Conservation (phyloP, 2,329 filamentous ascomycete genomes). For the Trichoderma hamatum region DNA sequence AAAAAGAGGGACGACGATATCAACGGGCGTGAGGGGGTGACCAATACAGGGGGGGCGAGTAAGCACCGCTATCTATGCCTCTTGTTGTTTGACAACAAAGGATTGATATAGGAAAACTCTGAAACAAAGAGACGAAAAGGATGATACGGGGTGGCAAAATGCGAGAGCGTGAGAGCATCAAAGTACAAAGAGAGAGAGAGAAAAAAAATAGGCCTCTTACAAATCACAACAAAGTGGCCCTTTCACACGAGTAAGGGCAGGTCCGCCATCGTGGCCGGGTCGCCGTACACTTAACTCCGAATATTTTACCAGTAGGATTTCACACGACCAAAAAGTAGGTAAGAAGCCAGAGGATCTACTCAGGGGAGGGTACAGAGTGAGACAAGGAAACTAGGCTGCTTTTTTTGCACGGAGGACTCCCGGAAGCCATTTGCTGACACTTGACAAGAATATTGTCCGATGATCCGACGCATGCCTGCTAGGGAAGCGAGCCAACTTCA, state of each 20-base stretch:
- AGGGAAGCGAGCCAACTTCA: constrained; percentile 2
- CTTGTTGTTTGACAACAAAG: neutral
- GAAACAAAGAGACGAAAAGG: neutral
- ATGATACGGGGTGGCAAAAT: neutral
- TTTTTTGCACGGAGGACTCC: neutral
- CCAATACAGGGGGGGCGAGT: neutral
- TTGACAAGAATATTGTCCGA: constrained; percentile 18
- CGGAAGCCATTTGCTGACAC: neutral
- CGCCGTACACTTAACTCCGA: neutral
- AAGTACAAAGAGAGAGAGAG: neutral
- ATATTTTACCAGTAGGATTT: neutral
- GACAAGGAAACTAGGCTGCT: neutral
- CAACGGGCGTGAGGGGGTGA: neutral
- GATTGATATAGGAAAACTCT: neutral
- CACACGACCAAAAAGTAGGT: neutral
- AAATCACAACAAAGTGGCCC: neutral
- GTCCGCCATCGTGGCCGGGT: neutral
- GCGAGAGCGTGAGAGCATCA: neutral
- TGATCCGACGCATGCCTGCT: constrained; percentile 8
- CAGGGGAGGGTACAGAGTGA: neutral
- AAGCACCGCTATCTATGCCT: neutral
- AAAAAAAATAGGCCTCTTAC: neutral
- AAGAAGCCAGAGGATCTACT: neutral
- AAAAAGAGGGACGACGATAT: neutral
- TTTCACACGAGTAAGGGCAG: neutral